phyloP scores from a whole-genome alignment of 2,329 filamentous ascomycete species.

The Colletotrichum filicis region DNA sequence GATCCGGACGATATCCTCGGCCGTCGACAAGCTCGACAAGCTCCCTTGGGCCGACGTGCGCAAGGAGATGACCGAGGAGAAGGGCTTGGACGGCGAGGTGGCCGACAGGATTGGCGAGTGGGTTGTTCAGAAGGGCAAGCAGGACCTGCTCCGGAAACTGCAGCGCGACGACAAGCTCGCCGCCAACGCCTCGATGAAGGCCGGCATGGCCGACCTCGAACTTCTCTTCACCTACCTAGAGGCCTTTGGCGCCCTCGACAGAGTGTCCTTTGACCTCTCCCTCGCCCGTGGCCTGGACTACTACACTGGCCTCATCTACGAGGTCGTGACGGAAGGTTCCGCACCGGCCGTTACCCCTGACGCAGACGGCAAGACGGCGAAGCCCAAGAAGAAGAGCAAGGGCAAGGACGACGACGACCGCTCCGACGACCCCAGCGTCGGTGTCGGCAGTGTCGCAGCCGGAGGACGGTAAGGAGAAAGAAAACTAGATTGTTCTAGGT shows the following conservation, averaged over 20 bases:
- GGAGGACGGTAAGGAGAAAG: slow-evolving; percentile 71
- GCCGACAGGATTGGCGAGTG: slow-evolving; percentile 91
- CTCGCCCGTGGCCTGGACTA: slow-evolving; percentile 91
- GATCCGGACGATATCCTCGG: slow-evolving; percentile 88
- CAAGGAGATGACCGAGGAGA: slow-evolving; percentile 93
- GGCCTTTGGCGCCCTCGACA: slow-evolving; percentile 76
- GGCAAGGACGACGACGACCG: slow-evolving; percentile 72
- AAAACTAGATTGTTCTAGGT: too few relatives aligned
- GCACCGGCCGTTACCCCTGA: slow-evolving; percentile 60
- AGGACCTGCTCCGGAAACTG: slow-evolving; percentile 78
- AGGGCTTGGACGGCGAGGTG: slow-evolving; percentile 79
- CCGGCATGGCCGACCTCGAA: slow-evolving; percentile 83
- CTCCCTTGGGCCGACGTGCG: slow-evolving; percentile 89
- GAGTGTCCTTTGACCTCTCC: slow-evolving; percentile 89
- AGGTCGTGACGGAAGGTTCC: slow-evolving; percentile 86
- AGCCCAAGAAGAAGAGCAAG: slow-evolving; percentile 60
- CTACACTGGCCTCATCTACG: slow-evolving; percentile 86
- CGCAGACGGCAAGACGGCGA: slow-evolving; percentile 46
- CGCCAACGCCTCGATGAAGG: slow-evolving; percentile 79
- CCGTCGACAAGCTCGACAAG: slow-evolving; percentile 97
- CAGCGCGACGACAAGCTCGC: slow-evolving; percentile 74
- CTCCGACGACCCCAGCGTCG: slow-evolving; percentile 82
- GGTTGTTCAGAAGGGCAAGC: slow-evolving; percentile 80
- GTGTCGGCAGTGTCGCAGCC: slow-evolving; percentile 85
- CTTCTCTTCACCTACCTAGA: slow-evolving; percentile 86